A percentile compares a stretch with the other conserved stretches of the same genome.
Evolutionary conservation across 2,329 filamentous ascomycete genomes (phyloP).

Genomic region (Chalara sp.): DNA sequence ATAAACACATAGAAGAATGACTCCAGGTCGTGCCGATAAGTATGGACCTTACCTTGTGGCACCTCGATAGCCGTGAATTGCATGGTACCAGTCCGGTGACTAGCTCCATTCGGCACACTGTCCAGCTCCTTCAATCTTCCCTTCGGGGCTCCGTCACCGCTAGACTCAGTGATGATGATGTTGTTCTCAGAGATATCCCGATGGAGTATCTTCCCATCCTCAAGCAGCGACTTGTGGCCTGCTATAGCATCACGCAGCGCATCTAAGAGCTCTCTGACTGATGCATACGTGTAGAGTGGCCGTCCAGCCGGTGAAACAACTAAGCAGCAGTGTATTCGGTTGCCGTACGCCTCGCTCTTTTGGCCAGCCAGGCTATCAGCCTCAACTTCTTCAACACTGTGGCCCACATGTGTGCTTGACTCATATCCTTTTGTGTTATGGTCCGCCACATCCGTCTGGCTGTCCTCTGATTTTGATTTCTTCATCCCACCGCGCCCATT

Average conservation of each 20-base stretch:
- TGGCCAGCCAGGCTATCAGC: constrained; percentile 6
- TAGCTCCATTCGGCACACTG: too few species aligned
- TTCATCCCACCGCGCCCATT: constrained; percentile 10
- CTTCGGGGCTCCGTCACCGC: constrained; percentile 4
- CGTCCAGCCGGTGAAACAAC: constrained; percentile 26
- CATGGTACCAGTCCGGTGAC: too few species aligned
- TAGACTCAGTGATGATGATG: constrained; percentile 27
- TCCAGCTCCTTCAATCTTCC: too few species aligned
- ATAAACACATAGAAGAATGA: too few species aligned
- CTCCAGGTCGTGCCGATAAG: too few species aligned
- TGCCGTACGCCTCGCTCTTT: constrained; percentile 18
- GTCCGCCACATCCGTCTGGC: constrained; percentile 9
- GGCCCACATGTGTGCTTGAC: constrained; percentile 10
- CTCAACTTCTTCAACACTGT: constrained; percentile 10
- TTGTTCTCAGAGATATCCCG: constrained; percentile 31
- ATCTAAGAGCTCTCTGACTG: constrained; percentile 27
- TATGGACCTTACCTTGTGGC: too few species aligned
- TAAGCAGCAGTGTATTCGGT: constrained; percentile 25
- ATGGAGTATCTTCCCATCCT: constrained; percentile 29
- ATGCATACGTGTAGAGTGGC: constrained; percentile 23
- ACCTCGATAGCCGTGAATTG: too few species aligned
- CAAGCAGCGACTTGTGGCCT: constrained; percentile 29
- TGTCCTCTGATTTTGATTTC: constrained; percentile 14
- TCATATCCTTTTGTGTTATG: constrained; percentile 9
- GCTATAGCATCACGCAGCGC: constrained; percentile 29